Evolutionary conservation across 1,284 basidiomycete genomes (phyloP).

Genomic region (Ganoderma lingzhi): DNA sequence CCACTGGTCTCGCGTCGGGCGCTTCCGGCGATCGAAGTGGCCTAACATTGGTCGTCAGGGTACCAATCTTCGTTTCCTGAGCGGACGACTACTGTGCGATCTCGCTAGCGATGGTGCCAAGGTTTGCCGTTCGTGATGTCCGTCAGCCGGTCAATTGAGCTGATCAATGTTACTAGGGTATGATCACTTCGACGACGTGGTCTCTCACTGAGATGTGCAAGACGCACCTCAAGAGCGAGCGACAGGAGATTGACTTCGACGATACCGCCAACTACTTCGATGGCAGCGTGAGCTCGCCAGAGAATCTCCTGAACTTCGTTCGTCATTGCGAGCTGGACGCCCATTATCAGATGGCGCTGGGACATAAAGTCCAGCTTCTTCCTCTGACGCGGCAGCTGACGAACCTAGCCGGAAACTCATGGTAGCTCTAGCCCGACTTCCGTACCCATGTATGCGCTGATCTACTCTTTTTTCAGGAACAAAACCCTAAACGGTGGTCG

Average conservation of each 20-base stretch:
- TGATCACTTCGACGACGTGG: constrained; percentile 98
- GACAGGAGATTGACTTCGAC: constrained; percentile 96
- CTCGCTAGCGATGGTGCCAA: constrained; percentile 95
- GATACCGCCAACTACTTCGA: constrained; percentile 95
- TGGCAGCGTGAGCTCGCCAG: constrained; percentile 80
- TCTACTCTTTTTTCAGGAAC: constrained; percentile 66
- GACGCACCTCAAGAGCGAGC: constrained; percentile 85
- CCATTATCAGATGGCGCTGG: constrained; percentile 96
- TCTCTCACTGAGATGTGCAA: constrained; percentile 97
- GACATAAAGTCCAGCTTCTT: constrained; percentile 89
- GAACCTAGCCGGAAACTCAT: constrained; percentile 97
- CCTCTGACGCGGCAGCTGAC: constrained; percentile 94
- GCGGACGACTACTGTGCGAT: constrained; percentile 91
- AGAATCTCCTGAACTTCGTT: constrained; percentile 87
- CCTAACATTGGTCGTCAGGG: constrained; percentile 87
- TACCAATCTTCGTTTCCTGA: constrained; percentile 84
- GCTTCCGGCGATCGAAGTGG: constrained; percentile 89
- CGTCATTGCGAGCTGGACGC: constrained; percentile 94
- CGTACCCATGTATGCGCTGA: constrained; percentile 12
- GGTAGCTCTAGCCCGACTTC: constrained; percentile 58
- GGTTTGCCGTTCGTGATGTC: constrained; percentile 52
- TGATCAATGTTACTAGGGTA: constrained; percentile 61
- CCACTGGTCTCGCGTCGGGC: constrained; percentile 93
- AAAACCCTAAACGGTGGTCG: constrained; percentile 95
- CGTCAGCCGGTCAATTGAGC: background rate